Evolutionary conservation across 2,329 filamentous ascomycete genomes (phyloP).

Genomic region (Aureobasidium pullulans): DNA sequence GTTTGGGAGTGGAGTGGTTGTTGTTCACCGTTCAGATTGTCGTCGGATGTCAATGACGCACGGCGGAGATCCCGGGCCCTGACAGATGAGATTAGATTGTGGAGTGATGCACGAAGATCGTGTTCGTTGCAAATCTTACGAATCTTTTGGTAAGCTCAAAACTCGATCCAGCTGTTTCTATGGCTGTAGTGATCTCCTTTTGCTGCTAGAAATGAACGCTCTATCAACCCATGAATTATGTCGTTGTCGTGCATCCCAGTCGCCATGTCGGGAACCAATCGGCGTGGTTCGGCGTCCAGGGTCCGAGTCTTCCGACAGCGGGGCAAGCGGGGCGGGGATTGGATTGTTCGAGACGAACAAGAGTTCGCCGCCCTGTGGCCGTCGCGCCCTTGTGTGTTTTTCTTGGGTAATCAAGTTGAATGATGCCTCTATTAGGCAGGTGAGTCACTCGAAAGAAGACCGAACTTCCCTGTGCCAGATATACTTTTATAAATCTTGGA

Average conservation of each 20-base stretch:
- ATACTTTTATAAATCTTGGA: constrained; percentile 9
- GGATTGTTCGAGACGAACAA: background rate
- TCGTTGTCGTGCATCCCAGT: no score
- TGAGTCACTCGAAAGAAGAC: constrained; percentile 11
- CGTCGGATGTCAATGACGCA: constrained; percentile 8
- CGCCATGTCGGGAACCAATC: background rate
- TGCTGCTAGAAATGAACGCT: no score
- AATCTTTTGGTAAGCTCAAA: no score
- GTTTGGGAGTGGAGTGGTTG: background rate
- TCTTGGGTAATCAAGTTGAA: background rate
- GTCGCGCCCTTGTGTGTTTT: background rate
- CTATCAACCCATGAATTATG: no score
- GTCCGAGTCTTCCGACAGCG: constrained; percentile 6
- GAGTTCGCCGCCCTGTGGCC: constrained; percentile 8
- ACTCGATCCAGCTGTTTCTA: no score
- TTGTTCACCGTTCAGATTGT: background rate
- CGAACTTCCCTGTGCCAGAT: background rate
- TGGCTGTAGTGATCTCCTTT: no score
- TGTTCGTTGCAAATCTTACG: no score
- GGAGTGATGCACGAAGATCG: background rate
- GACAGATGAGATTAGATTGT: background rate
- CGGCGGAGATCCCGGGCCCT: background rate
- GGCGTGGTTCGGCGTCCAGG: background rate
- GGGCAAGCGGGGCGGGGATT: background rate
- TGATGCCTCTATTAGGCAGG: constrained; percentile 1